Evolutionary conservation across 176 grass and related monocot species (phyloP).

Genomic region (Themeda triandra): DNA sequence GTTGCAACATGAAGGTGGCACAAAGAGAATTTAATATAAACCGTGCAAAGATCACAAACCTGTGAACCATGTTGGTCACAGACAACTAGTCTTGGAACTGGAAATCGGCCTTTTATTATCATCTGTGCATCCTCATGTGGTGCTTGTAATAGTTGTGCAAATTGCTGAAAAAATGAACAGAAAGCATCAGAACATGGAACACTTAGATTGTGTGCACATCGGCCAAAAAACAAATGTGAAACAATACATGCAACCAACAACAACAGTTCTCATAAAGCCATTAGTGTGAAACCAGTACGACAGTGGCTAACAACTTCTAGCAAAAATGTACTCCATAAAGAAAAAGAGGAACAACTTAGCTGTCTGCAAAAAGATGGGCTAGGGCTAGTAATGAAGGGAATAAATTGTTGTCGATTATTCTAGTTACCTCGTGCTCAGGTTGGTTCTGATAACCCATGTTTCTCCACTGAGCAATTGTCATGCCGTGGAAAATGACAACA

Average conservation of each 20-base stretch:
- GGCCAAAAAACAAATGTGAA: background rate
- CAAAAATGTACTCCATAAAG: background rate
- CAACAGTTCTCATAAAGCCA: background rate
- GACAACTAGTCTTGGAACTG: conserved; percentile 91
- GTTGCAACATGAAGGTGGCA: background rate
- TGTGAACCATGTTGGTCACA: conserved; percentile 98
- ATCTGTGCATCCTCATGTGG: conserved; percentile 81
- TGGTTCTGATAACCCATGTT: conserved; percentile 98
- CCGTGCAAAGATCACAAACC: conserved; percentile 39
- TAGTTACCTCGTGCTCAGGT: conserved; percentile 89
- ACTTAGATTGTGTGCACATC: background rate
- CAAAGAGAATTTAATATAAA: conserved; percentile 18
- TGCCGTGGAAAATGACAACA: conserved; percentile 96
- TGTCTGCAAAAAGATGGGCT: background rate
- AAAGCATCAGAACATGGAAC: conserved; percentile 9
- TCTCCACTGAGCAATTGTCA: conserved; percentile 98
- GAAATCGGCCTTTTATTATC: conserved; percentile 85
- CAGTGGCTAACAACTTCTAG: background rate
- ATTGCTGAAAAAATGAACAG: conserved; percentile 52
- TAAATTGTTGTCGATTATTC: background rate
- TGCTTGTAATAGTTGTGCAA: conserved; percentile 83
- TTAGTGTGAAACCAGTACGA: background rate
- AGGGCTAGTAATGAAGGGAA: background rate
- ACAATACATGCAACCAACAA: background rate
- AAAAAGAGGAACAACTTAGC: background rate